A percentile compares a stretch with the other conserved stretches of the same genome.
Conservation (phyloP, 345 rosid species). For the Brassica nigra region DNA sequence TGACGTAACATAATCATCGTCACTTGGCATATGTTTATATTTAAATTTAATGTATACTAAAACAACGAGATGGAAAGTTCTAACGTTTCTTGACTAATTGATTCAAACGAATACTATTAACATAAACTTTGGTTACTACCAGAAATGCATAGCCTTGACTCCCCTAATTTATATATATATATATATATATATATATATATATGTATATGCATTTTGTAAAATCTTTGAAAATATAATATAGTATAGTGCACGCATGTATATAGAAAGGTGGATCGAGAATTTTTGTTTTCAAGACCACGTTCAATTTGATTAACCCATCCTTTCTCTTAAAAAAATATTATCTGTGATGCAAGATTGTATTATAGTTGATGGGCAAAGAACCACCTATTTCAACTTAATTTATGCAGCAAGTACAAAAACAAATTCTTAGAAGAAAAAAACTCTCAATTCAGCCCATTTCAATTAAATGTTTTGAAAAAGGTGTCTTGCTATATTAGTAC, state of each 20-base stretch:
- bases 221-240: background rate
- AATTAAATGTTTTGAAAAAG: background rate
- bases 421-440: background rate
- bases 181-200: background rate
- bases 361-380: constrained; percentile 21
- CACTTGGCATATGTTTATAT: constrained; percentile 5
- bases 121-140: background rate
- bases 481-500: background rate
- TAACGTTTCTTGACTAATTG: background rate
- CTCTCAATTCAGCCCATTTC: background rate
- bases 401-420: constrained; percentile 14
- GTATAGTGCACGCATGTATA: background rate
- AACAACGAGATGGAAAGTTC: background rate
- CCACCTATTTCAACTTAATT: constrained; percentile 26
- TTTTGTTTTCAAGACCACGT: background rate
- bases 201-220: background rate
- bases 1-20: constrained; percentile 33
- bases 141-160: background rate
- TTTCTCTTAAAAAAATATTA: background rate
- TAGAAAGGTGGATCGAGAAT: background rate
- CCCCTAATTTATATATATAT: background rate
- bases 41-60: background rate
- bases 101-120: background rate
- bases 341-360: background rate
- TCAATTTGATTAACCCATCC: background rate